Conservation (phyloP, 2,329 filamentous ascomycete species). For the Ramularia endophylla region DNA sequence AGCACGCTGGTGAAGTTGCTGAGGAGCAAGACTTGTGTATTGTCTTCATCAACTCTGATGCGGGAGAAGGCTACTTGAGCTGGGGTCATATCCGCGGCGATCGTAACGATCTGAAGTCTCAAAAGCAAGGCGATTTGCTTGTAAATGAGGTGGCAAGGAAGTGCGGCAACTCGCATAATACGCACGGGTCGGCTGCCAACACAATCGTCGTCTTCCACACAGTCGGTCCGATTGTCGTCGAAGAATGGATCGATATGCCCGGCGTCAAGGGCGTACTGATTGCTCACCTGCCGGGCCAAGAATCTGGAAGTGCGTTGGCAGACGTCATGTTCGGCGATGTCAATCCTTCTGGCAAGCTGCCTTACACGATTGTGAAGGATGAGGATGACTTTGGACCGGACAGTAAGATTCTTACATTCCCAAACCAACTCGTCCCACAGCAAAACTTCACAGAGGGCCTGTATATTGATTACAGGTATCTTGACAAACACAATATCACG, state of each 20-base stretch:
- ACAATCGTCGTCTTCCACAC: slow-evolving; percentile 84
- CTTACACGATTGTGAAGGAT: slow-evolving; percentile 76
- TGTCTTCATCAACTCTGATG: slow-evolving; percentile 78
- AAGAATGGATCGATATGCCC: slow-evolving; percentile 72
- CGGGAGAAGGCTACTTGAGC: slow-evolving; percentile 69
- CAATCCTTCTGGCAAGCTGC: slow-evolving; percentile 75
- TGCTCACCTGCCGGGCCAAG: slow-evolving; percentile 81
- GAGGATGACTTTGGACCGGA: slow-evolving; percentile 70
- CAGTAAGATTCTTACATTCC: slow-evolving; percentile 62
- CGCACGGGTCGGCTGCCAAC: slow-evolving; percentile 37
- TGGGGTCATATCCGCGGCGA: slow-evolving; percentile 67
- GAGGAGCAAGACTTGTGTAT: slow-evolving; percentile 62
- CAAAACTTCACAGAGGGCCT: slow-evolving; percentile 78
- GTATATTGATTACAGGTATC: slow-evolving; percentile 84
- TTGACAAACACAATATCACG: slow-evolving; percentile 67
- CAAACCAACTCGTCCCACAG: slow-evolving; percentile 66
- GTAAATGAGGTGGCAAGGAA: slow-evolving; percentile 63
- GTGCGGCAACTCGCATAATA: slow-evolving; percentile 53
- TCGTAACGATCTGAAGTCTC: slow-evolving; percentile 67
- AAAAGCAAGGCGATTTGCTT: slow-evolving; percentile 71
- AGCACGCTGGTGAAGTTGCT: slow-evolving; percentile 19
- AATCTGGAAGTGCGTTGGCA: slow-evolving; percentile 74
- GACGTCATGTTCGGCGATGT: slow-evolving; percentile 74
- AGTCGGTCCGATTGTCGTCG: slow-evolving; percentile 75
- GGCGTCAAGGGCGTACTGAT: slow-evolving; percentile 73